Conservation (phyloP, 495 filamentous ascomycete species). For the Cryomyces antarcticus region DNA sequence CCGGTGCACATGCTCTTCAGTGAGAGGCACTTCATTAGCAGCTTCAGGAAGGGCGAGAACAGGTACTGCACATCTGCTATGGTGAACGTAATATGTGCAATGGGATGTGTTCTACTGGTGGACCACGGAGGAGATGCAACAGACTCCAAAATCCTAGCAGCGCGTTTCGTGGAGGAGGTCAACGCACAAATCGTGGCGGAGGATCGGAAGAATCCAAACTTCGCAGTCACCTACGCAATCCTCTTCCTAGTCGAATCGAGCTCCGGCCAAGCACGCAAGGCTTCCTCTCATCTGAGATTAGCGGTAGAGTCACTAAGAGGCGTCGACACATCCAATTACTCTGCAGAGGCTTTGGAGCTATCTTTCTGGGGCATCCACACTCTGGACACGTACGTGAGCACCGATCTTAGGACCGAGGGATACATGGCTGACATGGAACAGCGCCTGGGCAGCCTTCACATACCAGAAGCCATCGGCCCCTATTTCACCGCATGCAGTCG, state of each 20-base stretch:
- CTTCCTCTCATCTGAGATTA: constrained; percentile 16
- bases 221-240: constrained; percentile 4
- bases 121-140: constrained; percentile 5
- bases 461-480: constrained; percentile 7
- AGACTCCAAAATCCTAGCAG: constrained; percentile 13
- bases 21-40: constrained; percentile 18
- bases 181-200: constrained; percentile 5
- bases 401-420: background rate
- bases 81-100: constrained; percentile 23
- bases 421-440: background rate
- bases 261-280: constrained; percentile 4
- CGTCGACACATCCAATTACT: background rate
- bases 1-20: constrained; percentile 24
- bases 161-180: constrained; percentile 10
- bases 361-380: constrained; percentile 9
- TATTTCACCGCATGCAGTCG: constrained; percentile 1
- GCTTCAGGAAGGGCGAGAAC: constrained; percentile 10
- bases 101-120: constrained; percentile 21
- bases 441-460: constrained; percentile 7
- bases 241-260: constrained; percentile 4
- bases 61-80: constrained; percentile 17
- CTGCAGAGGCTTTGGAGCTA: constrained; percentile 3
- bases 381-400: constrained; percentile 3
- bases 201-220: constrained; percentile 1
- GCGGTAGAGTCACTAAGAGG: constrained; percentile 7